Evolutionary conservation across 495 filamentous ascomycete genomes (phyloP), one percentile per base, ranked within the genome.

Genomic region (Podospora pseudopauciseta): DNA sequence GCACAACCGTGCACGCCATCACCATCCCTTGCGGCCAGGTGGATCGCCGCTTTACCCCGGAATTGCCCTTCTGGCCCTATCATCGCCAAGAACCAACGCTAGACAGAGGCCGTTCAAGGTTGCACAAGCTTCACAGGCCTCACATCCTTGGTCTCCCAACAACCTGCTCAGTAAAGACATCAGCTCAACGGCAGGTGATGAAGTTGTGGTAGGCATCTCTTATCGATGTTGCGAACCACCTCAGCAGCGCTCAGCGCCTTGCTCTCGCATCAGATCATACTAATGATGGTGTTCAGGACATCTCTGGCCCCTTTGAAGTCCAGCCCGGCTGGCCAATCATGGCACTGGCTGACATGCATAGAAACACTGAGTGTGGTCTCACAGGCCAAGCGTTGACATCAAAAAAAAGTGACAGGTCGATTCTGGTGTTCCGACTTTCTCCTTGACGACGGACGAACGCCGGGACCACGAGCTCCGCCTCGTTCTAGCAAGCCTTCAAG

Each of bases 11-110:
- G 39, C 39, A 49, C 39, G 15, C 15, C 39, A 49, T 49, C 39
- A 49, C 39, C 39, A 49, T 49, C 39, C 39, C 39, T 49, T 49
- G 39, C 39, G 39, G 34, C 28, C 27, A 49, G 32, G 18, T 32
- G 61, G 30, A 20, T 32, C 61, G 34, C 61, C 44, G 54, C 53
- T 63, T 70, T 70, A 72, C 70, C 67, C 70, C 68, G 60, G 63
- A 67, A 68, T 73, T 66, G 65, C 23, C 65, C 55, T 65, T 68
- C 66, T 68, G 60, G 70, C 59, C 66, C 71, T 53, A 65, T 68
- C 62, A 69, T 67, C 61, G 61, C 59, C 63, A 57, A 68, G 61
- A 63, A 19, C 32, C 34, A 32, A 63, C 61, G 30, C 61, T 63
- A 63, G 23, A 28, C 30, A n/a, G 61, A 20, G 19, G 2, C 28